Conservation (phyloP, 176 grass and related monocot genomes). For the Musa itinerans region DNA sequence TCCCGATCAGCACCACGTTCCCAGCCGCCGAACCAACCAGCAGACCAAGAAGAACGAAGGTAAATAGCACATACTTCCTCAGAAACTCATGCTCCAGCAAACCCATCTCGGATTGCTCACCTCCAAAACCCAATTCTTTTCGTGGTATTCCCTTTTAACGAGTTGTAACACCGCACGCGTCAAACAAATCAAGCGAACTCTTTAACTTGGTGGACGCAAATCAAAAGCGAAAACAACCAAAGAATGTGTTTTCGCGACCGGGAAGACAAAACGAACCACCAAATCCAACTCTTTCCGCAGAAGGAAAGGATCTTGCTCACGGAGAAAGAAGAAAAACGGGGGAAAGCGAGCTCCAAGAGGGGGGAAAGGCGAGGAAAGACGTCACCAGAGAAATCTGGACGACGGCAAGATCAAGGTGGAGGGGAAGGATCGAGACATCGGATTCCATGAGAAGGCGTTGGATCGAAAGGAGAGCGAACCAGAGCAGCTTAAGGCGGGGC, state of each 20-base stretch:
- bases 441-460: conserved; percentile 5
- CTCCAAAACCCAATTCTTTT: background rate
- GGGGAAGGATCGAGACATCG: background rate
- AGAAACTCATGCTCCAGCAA: background rate
- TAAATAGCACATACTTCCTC: background rate
- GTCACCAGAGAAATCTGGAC: background rate
- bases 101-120: background rate
- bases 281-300: background rate
- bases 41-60: background rate
- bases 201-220: background rate
- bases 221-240: background rate
- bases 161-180: too few relatives aligned
- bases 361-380: background rate
- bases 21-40: background rate
- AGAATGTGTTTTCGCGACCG: background rate
- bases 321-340: background rate
- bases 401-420: background rate
- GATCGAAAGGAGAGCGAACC: background rate
- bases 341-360: background rate
- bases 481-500: background rate
- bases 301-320: background rate
- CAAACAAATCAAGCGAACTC: background rate
- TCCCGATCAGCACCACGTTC: conserved; percentile 16
- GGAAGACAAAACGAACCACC: too few relatives aligned
- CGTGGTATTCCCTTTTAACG: background rate